Conservation (phyloP, 2,329 filamentous ascomycete genomes). For the Myriangium duriaei region DNA sequence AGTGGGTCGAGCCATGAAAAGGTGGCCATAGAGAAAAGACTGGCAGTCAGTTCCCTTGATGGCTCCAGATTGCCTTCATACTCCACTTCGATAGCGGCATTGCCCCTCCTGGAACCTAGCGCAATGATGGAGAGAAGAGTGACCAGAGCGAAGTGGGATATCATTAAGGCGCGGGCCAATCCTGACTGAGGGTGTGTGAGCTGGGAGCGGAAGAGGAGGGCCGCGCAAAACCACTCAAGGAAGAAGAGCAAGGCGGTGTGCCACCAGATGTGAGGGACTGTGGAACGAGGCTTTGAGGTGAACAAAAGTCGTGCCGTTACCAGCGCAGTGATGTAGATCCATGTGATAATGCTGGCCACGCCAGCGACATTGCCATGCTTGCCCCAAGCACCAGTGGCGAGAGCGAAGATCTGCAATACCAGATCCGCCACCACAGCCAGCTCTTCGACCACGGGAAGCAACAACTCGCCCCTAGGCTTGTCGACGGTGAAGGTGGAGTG, state of each 20-base stretch:
- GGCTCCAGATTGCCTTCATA: conserved; percentile 83
- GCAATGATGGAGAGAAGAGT: conserved; percentile 65
- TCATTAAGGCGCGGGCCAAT: conserved; percentile 50
- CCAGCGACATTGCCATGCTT: conserved; percentile 45
- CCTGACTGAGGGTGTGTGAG: conserved; percentile 62
- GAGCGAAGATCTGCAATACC: conserved; percentile 51
- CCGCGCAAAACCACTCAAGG: conserved; percentile 63
- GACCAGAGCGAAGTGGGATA: conserved; percentile 62
- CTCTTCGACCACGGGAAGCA: conserved; percentile 61
- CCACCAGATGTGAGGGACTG: conserved; percentile 73
- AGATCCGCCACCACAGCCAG: conserved; percentile 61
- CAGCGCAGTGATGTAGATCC: conserved; percentile 69
- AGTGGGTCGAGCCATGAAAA: conserved; percentile 87
- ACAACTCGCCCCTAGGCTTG: conserved; percentile 59
- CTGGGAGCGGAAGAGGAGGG: conserved; percentile 72
- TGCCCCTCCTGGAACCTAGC: conserved; percentile 76
- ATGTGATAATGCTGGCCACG: conserved; percentile 56
- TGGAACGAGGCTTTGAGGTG: conserved; percentile 46
- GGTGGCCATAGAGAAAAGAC: conserved; percentile 73
- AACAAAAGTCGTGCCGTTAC: conserved; percentile 57
- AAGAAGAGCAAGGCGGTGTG: conserved; percentile 80
- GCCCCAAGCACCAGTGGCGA: conserved; percentile 49
- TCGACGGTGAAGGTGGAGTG: conserved; percentile 54
- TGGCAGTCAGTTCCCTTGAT: conserved; percentile 75
- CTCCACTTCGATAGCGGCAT: conserved; percentile 76